A percentile compares a stretch with the other conserved stretches of the same genome.
Conservation (phyloP, 371 early-diverging fungal genomes). For the Mucor lusitanicus region DNA sequence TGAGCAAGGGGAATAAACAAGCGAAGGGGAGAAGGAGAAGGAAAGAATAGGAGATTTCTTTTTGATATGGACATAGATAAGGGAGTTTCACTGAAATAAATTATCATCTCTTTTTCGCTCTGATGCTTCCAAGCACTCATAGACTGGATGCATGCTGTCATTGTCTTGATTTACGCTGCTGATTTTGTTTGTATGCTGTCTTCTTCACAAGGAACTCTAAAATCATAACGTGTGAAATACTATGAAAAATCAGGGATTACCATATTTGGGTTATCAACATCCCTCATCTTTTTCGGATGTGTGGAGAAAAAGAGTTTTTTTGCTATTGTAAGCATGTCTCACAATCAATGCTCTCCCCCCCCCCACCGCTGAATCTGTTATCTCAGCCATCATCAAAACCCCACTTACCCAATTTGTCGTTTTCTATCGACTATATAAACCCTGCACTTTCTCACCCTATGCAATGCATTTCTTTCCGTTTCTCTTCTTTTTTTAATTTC, state of each 20-base stretch:
- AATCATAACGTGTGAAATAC: constrained; percentile 24
- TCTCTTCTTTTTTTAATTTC: constrained; percentile 4
- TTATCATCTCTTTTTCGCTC: not conserved
- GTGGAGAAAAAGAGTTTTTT: constrained; percentile 10
- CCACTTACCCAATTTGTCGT: constrained; percentile 3
- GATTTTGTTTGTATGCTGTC: not conserved
- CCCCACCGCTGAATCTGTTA: constrained; percentile 5
- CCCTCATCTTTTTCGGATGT: constrained; percentile 21
- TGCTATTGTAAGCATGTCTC: constrained; percentile 18
- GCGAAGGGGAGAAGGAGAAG: constrained; percentile 5
- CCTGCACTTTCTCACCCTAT: constrained; percentile 7
- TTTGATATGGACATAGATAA: constrained; percentile 19
- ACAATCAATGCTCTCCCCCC: not conserved
- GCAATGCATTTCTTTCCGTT: not conserved
- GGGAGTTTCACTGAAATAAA: not conserved
- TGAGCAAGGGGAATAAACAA: not conserved
- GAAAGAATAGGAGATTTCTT: constrained; percentile 7
- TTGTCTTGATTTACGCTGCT: not conserved
- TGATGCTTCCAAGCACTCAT: not conserved
- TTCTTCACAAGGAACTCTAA: not conserved
- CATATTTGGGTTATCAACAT: constrained; percentile 26
- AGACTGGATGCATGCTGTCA: not conserved
- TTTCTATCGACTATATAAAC: constrained; percentile 15
- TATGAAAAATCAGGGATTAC: constrained; percentile 17
- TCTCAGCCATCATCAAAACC: constrained; percentile 24